Conservation (phyloP, 306 rosid species). For the Quercus wislizeni region DNA sequence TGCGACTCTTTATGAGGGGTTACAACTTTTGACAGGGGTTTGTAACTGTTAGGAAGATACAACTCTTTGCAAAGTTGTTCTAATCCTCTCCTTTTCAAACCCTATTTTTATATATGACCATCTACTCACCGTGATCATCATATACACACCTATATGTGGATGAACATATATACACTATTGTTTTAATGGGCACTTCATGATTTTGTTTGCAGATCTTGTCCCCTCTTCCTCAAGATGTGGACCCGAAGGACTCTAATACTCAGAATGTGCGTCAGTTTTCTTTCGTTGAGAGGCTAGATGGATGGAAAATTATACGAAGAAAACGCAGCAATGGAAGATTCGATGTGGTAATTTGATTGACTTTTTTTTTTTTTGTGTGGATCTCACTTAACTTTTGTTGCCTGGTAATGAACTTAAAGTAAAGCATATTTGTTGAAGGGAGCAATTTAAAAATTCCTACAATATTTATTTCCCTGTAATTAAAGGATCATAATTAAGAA, state of each 20-base stretch:
- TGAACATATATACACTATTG: not conserved
- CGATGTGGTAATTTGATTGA: conserved; percentile 5
- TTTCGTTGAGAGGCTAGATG: not conserved
- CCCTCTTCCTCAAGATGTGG: not conserved
- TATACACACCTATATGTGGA: not conserved
- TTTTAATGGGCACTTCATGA: not conserved
- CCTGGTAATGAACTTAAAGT: not conserved
- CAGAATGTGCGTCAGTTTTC: not conserved
- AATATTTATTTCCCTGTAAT: not conserved
- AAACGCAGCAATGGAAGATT: not conserved
- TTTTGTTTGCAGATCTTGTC: not conserved
- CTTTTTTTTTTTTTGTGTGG: not conserved
- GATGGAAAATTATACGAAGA: conserved; percentile 9
- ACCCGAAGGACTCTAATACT: not conserved
- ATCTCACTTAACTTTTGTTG: not conserved
- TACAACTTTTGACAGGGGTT: no score
- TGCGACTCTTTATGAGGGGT: no score
- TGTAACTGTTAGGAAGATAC: no score
- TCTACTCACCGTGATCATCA: no score
- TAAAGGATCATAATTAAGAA: not conserved
- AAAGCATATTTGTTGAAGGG: not conserved
- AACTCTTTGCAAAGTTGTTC: no score
- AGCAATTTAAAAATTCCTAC: not conserved
- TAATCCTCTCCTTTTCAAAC: no score
- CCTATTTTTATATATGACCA: no score